Conservation (phyloP, 129 eudicot species). For the Saposhnikovia divaricata region DNA sequence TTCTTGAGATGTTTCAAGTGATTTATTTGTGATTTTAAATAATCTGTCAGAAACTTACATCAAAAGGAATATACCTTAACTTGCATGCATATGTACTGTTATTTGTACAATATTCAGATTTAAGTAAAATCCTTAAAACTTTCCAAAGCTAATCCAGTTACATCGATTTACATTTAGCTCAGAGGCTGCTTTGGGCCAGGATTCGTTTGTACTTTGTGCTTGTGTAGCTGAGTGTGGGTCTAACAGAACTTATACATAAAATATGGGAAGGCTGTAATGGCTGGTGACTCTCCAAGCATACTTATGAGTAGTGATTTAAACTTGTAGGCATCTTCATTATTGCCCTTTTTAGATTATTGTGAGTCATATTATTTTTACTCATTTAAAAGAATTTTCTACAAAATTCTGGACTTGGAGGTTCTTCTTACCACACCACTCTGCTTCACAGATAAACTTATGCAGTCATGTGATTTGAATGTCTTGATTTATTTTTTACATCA, state of each 20-base stretch:
- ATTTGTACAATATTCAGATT: neutral
- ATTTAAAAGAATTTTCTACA: neutral
- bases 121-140: neutral
- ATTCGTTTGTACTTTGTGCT: neutral
- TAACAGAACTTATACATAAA: neutral
- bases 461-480: neutral
- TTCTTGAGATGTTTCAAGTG: neutral
- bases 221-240: neutral
- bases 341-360: neutral
- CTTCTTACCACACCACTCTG: neutral
- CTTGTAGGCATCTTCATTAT: neutral
- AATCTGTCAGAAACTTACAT: neutral
- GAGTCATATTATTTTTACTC: neutral
- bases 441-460: neutral
- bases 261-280: neutral
- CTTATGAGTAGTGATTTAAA: neutral
- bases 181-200: neutral
- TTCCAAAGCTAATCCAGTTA: neutral
- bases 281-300: neutral
- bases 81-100: neutral
- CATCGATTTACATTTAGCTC: neutral
- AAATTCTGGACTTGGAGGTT: neutral
- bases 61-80: neutral
- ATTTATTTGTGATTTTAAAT: neutral
- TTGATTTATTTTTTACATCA: neutral